phyloP scores from a whole-genome alignment of 305 asterid genomes.

The Fraxinus platypoda region DNA sequence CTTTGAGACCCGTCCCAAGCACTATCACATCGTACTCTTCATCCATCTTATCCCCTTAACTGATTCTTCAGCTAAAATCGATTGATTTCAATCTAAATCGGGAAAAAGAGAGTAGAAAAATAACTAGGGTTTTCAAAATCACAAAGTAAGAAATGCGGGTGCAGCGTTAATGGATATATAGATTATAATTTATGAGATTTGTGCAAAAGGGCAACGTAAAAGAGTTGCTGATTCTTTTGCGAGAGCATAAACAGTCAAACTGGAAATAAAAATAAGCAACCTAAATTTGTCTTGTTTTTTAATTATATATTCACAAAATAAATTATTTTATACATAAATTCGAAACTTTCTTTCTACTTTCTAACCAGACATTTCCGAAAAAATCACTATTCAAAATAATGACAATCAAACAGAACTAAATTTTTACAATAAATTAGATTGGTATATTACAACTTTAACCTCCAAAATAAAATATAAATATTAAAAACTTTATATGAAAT shows the following conservation, averaged over 20 bases:
- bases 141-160: not conserved
- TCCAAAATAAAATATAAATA: too few species aligned
- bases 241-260: not conserved
- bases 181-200: not conserved
- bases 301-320: too few species aligned
- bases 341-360: too few species aligned
- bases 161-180: not conserved
- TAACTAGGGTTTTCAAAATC: not conserved
- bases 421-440: too few species aligned
- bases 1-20: slow-evolving; percentile 19
- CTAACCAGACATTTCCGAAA: too few species aligned
- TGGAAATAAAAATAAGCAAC: too few species aligned
- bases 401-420: too few species aligned
- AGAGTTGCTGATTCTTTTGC: not conserved
- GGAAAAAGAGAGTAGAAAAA: not conserved
- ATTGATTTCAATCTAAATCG: not conserved
- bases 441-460: too few species aligned
- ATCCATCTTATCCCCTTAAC: slow-evolving; percentile 1
- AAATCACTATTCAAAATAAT: too few species aligned
- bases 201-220: not conserved
- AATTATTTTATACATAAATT: too few species aligned
- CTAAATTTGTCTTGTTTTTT: too few species aligned
- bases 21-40: slow-evolving; percentile 13
- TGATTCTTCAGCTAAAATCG: not conserved
- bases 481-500: too few species aligned